These are phyloP conservation scores for Coniella lustricola DNA, from an alignment of 2,329 filamentous ascomycete species.

Conservation along the genomic window DNA sequence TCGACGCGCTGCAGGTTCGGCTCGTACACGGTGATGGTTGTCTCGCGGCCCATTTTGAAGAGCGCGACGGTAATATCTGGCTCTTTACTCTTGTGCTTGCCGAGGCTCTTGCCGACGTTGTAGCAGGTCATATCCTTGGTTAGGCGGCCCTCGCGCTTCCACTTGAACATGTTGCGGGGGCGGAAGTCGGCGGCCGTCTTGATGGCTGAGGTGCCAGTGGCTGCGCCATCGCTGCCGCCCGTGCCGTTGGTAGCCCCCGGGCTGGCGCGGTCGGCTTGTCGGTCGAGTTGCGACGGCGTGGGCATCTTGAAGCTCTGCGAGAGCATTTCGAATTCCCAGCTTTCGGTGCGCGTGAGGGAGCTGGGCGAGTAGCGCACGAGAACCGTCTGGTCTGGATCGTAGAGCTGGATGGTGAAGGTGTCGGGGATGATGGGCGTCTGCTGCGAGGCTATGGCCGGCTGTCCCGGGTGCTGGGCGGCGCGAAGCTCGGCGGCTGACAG, in stretches of 20 bases:
- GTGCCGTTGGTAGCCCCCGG: no score
- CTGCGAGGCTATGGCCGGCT: slow-evolving; percentile 33
- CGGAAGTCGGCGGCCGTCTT: slow-evolving; percentile 36
- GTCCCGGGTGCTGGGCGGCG: slow-evolving; percentile 37
- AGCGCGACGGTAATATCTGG: slow-evolving; percentile 93
- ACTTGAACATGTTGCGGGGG: slow-evolving; percentile 76
- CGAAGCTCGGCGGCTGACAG: slow-evolving; percentile 76
- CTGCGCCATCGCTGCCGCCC: no score
- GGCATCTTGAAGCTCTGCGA: slow-evolving; percentile 77
- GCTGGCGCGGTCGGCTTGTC: slow-evolving; percentile 40
- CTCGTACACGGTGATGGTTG: slow-evolving; percentile 75
- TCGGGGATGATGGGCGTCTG: slow-evolving; percentile 67
- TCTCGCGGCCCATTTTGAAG: slow-evolving; percentile 63
- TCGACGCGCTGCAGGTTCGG: slow-evolving; percentile 86
- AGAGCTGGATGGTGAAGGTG: slow-evolving; percentile 77
- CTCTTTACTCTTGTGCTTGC: slow-evolving; percentile 74
- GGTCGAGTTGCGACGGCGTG: slow-evolving; percentile 70
- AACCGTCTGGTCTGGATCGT: slow-evolving; percentile 86
- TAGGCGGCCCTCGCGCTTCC: slow-evolving; percentile 81
- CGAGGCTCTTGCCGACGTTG: slow-evolving; percentile 69
- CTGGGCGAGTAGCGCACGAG: slow-evolving; percentile 63
- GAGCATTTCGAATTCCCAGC: slow-evolving; percentile 91
- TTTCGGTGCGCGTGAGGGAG: slow-evolving; percentile 71
- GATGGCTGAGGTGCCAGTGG: no score
- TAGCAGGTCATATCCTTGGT: slow-evolving; percentile 86